phyloP scores from a whole-genome alignment of 2,329 filamentous ascomycete genomes.

The Pestalotiopsis sp. region DNA sequence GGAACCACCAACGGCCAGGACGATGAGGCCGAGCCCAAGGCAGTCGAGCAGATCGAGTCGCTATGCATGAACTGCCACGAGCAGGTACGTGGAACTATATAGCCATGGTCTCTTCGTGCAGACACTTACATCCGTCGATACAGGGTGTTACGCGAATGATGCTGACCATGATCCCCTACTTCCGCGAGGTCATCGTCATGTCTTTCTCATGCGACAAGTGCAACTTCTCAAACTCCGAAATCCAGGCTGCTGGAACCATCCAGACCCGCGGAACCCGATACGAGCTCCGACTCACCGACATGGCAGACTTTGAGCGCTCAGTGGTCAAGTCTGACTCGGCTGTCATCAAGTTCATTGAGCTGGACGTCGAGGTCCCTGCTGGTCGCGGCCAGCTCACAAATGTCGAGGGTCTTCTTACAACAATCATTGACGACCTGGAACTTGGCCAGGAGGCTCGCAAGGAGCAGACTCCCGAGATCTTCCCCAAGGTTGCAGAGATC shows the following conservation, averaged over 20 bases:
- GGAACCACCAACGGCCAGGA: constrained; percentile 36
- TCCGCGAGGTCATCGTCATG: constrained; percentile 96
- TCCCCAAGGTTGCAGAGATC: constrained; percentile 76
- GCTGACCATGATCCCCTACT: constrained; percentile 92
- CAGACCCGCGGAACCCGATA: constrained; percentile 88
- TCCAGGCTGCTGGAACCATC: constrained; percentile 89
- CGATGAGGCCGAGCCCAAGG: constrained; percentile 50
- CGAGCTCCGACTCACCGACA: constrained; percentile 74
- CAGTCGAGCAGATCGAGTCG: constrained; percentile 73
- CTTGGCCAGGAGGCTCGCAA: constrained; percentile 83
- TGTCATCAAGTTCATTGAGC: constrained; percentile 82
- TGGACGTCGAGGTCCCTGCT: constrained; percentile 90
- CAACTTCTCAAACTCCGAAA: constrained; percentile 86
- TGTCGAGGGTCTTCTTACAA: constrained; percentile 82
- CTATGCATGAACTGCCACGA: constrained; percentile 86
- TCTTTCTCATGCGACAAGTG: constrained; percentile 94
- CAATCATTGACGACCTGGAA: constrained; percentile 79
- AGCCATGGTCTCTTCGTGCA: background rate
- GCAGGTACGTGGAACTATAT: constrained; percentile 54
- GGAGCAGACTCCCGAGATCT: constrained; percentile 75
- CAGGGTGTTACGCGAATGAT: constrained; percentile 85
- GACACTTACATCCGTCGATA: background rate
- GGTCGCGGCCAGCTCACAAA: constrained; percentile 92
- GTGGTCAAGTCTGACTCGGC: constrained; percentile 92
- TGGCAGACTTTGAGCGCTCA: constrained; percentile 79